Base-by-base conservation (phyloP, 805 yeast genomes). In the Candida takata region DNA sequence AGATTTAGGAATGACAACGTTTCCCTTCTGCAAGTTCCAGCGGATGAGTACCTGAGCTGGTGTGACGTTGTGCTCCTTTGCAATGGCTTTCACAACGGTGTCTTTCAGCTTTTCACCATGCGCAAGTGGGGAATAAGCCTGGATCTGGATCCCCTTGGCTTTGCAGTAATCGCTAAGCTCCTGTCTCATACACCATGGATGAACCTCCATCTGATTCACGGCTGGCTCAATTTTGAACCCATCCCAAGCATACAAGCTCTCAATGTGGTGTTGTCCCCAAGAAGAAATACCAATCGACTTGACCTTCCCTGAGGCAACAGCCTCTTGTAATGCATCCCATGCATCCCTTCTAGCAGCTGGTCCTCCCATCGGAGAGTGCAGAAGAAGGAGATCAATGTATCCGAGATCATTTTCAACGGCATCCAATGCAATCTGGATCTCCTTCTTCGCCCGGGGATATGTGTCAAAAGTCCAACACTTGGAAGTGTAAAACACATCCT, bases 201-300 rank as follows among this genome's bases (percentile, higher is more conserved):
- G 72, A 37, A 70, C 61, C 42, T 66, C 72, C 51, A 85, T 73
- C 55, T 86, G 95, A 56, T 85, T 80, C 28, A 83, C 79, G 0
- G 79, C 84, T 0, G 95, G 88, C 42, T 67, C 66, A 39, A 71
- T 54, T 42, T 59, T 70, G 42, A 72, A 52, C 1, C 67, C 74
- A 3, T 69, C 70, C 82, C 84, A 76, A 23, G 74, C 49, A 31
- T 79, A 63, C 30, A 84, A 56, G 52, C 80, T 79, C 38, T 77
- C 70, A n/a, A 84, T 57, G 54, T 79, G 86, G 3, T 61, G 61
- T 15, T 59, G 50, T 27, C 86, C 85, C 55, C 71, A 84, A 55
- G 81, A 80, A 7, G 92, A 81, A 12, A 84, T 87, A 20, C 95
- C 95, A 40, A 84, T 76, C 11, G 84, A 69, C 49, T 66, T 71